Evolutionary conservation across 805 yeast species (phyloP), one percentile per base, ranked within the genome.

Genomic region (Clavispora vitiphila): DNA sequence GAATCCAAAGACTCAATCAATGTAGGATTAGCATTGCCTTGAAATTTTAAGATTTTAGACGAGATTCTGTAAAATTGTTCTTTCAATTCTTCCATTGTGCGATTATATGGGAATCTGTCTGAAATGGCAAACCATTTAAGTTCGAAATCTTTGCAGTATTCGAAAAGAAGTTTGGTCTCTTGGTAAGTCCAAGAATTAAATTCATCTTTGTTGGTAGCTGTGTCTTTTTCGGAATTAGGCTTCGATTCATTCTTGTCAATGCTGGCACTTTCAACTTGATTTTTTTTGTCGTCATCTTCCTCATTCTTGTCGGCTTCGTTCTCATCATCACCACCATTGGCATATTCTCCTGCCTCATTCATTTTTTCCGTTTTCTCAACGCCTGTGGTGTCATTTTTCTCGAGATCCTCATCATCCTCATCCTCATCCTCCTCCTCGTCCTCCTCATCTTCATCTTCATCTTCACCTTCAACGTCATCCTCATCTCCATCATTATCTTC

Each of bases 141-240:
- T 53, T 84, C 90, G 43, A 64, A 62, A 63, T 64, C 72, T 47
- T 62, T 69, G 58, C 85, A 86, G 14, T 86, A 64, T 2, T 81
- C 83, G 60, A 91, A 89, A n/a, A 93, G 64, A 47, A 85, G 80
- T 29, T 68, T 67, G 0, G 96, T 86, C 60, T 93, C 97, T 37
- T 81, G 82, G 49, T 73, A 85, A 3, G 76, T 65, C 96, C 97
- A 89, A 1, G 46, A 42, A 5, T 39, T 58, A n/a, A 64, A 47
- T 36, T 71, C 57, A 2, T 67, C 65, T 8, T 55, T 61, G 11
- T 67, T 64, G 15, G 14, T 11, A n/a, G 5, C 20, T 37, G 22
- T 8, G 23, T 14, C 9, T 11, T 23, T 16, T 14, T 20, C 15
- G 7, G 21, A 8, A 34, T 18, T 12, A 22, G 22, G 9, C 16